phyloP scores from a whole-genome alignment of 139 green algal genomes.

The Coelastrella sp. region DNA sequence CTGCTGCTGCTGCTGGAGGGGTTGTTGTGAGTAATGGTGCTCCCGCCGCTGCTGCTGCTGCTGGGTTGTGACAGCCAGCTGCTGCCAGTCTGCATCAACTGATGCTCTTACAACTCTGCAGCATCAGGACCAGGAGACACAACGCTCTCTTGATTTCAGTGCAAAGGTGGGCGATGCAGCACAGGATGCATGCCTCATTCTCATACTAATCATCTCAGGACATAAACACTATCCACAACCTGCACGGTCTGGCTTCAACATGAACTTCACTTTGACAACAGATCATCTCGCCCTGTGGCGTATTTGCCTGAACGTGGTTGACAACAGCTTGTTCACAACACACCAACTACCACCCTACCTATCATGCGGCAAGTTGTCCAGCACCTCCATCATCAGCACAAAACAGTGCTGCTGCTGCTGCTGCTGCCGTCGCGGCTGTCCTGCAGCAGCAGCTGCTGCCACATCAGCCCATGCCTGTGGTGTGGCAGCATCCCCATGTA shows the following conservation, averaged over 20 bases:
- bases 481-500: constrained; percentile 58
- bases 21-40: too few relatives aligned
- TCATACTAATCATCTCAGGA: too few relatives aligned
- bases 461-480: constrained; percentile 54
- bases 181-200: too few relatives aligned
- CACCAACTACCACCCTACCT: constrained; percentile 36
- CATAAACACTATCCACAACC: too few relatives aligned
- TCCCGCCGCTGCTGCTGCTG: not conserved
- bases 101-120: constrained; percentile 45
- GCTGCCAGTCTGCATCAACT: constrained; percentile 52
- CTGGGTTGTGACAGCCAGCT: constrained; percentile 44
- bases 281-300: too few relatives aligned
- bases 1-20: not conserved
- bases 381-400: constrained; percentile 86
- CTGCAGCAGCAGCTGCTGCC: constrained; percentile 19
- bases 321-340: too few relatives aligned
- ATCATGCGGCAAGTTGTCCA: constrained; percentile 91
- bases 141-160: too few relatives aligned
- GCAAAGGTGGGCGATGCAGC: too few relatives aligned
- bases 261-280: too few relatives aligned
- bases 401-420: constrained; percentile 58
- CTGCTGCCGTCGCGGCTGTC: not conserved
- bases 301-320: too few relatives aligned
- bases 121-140: not conserved
- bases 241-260: too few relatives aligned